Conservation (phyloP, 1,284 basidiomycete species). For the Lentinula novae-zelandiae region DNA sequence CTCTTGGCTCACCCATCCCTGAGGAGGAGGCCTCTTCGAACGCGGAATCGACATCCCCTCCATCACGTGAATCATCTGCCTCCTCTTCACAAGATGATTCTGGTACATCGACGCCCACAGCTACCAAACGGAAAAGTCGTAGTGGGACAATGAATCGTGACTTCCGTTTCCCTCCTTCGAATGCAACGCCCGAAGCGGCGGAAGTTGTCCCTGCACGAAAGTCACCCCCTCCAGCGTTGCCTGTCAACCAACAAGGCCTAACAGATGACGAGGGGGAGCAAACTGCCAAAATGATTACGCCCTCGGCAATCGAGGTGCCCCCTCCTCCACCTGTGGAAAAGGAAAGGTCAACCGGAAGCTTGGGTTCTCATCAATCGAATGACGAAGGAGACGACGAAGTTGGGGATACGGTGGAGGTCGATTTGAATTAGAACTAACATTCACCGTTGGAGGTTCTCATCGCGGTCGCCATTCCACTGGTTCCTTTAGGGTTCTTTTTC, state of each 20-base stretch:
- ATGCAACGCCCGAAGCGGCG: constrained; percentile 25
- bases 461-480: background rate
- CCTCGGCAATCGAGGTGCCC: constrained; percentile 67
- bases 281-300: constrained; percentile 41
- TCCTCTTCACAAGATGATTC: constrained; percentile 4
- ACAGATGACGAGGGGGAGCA: constrained; percentile 18
- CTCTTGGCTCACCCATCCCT: constrained; percentile 17
- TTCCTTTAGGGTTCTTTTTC: background rate
- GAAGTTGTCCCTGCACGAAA: constrained; percentile 23
- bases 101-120: constrained; percentile 19
- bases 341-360: constrained; percentile 40
- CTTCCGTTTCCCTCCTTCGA: constrained; percentile 63
- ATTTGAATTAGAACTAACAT: background rate
- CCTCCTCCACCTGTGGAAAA: constrained; percentile 76
- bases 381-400: constrained; percentile 65
- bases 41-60: background rate
- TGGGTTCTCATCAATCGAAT: constrained; percentile 22
- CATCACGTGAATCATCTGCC: constrained; percentile 24
- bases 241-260: constrained; percentile 8
- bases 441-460: background rate
- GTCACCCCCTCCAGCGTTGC: constrained; percentile 13
- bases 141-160: constrained; percentile 72
- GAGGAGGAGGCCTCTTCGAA: constrained; percentile 16
- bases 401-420: constrained; percentile 60
- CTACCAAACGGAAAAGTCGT: constrained; percentile 38